Percentiles rank a stretch among this genome's conserved stretches.
Evolutionary conservation across 805 yeast species (phyloP).

Genomic region (Grigorovia transvaalensis): DNA sequence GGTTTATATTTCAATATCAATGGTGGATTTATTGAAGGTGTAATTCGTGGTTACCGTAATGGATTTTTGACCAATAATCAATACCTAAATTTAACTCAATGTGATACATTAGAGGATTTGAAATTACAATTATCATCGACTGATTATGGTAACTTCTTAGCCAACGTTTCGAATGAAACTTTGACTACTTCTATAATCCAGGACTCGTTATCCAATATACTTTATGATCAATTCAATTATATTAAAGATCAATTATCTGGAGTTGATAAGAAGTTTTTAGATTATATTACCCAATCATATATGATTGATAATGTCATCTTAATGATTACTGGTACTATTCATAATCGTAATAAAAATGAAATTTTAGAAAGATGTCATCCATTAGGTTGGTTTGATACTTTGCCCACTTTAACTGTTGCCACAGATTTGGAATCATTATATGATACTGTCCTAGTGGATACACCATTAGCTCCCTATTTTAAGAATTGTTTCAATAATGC

Average conservation of each 20-base stretch:
- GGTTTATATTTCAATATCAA: conserved; percentile 87
- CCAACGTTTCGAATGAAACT: conserved; percentile 67
- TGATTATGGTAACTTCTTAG: conserved; percentile 84
- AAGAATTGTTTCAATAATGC: conserved; percentile 75
- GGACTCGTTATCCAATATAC: conserved; percentile 59
- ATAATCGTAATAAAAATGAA: conserved; percentile 84
- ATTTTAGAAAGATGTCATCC: conserved; percentile 90
- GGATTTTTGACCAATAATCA: conserved; percentile 71
- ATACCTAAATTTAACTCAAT: conserved; percentile 87
- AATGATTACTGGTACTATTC: conserved; percentile 94
- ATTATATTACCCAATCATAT: conserved; percentile 88
- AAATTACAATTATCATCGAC: conserved; percentile 91
- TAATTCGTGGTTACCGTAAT: conserved; percentile 87
- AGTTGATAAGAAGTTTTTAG: conserved; percentile 72
- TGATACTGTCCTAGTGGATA: conserved; percentile 85
- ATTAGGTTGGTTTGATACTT: conserved; percentile 95
- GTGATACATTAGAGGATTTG: conserved; percentile 89
- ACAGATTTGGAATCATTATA: conserved; percentile 91
- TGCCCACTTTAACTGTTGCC: conserved; percentile 90
- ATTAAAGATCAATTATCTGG: conserved; percentile 76
- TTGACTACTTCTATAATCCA: conserved; percentile 81
- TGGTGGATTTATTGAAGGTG: conserved; percentile 84
- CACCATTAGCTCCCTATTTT: conserved; percentile 96
- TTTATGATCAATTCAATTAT: conserved; percentile 78
- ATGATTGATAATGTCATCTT: conserved; percentile 97